phyloP scores from a whole-genome alignment of 2,329 filamentous ascomycete species.

The Massarina eburnea region DNA sequence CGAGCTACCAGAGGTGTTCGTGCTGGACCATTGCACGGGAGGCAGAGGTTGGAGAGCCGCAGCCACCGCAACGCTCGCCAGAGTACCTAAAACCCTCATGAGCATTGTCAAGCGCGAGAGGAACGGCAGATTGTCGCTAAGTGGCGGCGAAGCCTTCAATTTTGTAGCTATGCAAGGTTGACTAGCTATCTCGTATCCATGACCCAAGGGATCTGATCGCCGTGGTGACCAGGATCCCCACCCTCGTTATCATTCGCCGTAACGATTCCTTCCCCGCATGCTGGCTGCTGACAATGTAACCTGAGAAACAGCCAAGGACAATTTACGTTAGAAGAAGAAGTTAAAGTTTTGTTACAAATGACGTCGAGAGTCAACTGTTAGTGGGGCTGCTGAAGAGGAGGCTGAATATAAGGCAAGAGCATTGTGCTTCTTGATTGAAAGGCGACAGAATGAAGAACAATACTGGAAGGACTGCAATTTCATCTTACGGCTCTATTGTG shows the following conservation, averaged over 20 bases:
- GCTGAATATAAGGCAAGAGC: too few species aligned
- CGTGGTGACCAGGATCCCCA: constrained; percentile 8
- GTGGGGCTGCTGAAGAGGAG: not conserved
- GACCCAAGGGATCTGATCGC: not conserved
- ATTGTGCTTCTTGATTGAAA: too few species aligned
- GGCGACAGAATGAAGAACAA: too few species aligned
- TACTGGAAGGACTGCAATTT: too few species aligned
- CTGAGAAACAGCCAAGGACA: constrained; percentile 12
- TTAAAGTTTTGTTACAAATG: not conserved
- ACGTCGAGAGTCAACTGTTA: not conserved
- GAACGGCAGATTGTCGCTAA: not conserved
- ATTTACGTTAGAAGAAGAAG: not conserved
- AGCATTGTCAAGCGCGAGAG: not conserved
- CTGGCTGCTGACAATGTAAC: constrained; percentile 19
- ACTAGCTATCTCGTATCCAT: constrained; percentile 5
- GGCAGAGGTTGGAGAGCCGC: constrained; percentile 45
- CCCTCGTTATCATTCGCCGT: constrained; percentile 15
- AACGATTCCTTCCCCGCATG: constrained; percentile 24
- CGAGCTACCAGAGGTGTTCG: constrained; percentile 10
- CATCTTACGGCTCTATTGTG: too few species aligned
- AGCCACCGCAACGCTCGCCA: constrained; percentile 23
- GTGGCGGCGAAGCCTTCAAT: not conserved
- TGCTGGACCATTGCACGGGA: constrained; percentile 33
- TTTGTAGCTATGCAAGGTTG: constrained; percentile 10
- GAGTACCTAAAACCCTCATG: constrained; percentile 8